Evolutionary conservation across 805 yeast genomes (phyloP).

Genomic region (Pichia pseudocactophila): DNA sequence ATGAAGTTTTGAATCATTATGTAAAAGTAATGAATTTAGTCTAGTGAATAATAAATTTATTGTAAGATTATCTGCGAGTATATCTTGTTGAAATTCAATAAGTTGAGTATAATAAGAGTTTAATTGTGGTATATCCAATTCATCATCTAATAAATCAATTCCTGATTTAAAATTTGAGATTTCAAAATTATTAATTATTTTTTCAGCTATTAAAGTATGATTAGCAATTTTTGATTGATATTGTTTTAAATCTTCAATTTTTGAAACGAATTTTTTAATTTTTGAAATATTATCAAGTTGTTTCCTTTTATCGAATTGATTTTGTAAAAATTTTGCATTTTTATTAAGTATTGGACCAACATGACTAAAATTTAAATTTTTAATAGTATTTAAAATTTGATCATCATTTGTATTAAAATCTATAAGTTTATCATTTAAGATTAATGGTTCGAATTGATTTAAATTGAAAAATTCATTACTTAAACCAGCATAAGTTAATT

Average conservation of each 20-base stretch:
- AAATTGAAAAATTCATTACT: conserved; percentile 62
- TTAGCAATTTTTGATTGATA: conserved; percentile 60
- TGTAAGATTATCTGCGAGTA: conserved; percentile 46
- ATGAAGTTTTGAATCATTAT: conserved; percentile 30
- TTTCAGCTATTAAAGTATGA: conserved; percentile 70
- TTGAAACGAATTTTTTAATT: conserved; percentile 64
- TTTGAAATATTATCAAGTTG: conserved; percentile 50
- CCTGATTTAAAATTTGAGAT: conserved; percentile 16
- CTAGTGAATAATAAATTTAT: conserved; percentile 21
- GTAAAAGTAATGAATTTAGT: conserved; percentile 36
- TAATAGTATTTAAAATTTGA: conserved; percentile 41
- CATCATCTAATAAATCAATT: conserved; percentile 3
- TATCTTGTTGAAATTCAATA: conserved; percentile 60
- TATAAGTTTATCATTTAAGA: not conserved
- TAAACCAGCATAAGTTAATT: conserved; percentile 74
- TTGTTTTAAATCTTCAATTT: conserved; percentile 55
- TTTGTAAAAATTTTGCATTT: conserved; percentile 63
- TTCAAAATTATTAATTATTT: conserved; percentile 35
- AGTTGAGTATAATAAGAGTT: conserved; percentile 33
- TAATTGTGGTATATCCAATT: not conserved
- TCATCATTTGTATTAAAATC: conserved; percentile 31
- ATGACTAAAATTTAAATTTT: conserved; percentile 65
- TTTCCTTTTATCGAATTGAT: conserved; percentile 54
- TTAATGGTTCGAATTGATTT: conserved; percentile 25
- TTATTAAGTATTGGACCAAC: conserved; percentile 67